Evolutionary conservation across 78 protist genomes (phyloP).

Genomic region (Trichosphaerium sp.): DNA sequence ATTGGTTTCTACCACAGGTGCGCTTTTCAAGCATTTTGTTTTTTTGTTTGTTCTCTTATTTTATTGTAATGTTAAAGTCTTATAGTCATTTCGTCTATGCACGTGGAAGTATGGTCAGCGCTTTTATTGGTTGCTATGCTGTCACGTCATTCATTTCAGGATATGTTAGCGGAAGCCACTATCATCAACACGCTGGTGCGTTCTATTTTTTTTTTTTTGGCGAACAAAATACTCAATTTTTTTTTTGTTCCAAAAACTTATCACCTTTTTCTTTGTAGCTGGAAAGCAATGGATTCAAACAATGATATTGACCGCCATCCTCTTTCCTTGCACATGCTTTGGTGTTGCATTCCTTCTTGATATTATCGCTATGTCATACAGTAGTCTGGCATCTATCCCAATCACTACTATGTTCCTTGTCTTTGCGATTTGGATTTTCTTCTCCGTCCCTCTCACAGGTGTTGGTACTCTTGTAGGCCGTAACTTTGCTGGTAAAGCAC

Average conservation of each 20-base stretch:
- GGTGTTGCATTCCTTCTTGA: too few species aligned
- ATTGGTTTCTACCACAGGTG: constrained; percentile 23
- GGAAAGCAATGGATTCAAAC: too few species aligned
- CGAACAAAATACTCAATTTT: neutral
- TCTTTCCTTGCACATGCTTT: too few species aligned
- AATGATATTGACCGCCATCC: constrained; percentile 21
- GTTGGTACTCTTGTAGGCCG: constrained; percentile 76
- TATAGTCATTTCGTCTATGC: neutral
- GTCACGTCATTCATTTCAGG: neutral
- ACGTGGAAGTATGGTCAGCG: neutral
- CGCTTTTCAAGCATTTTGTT: constrained; percentile 3
- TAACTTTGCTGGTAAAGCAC: constrained; percentile 2
- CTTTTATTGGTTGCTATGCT: constrained; percentile 11
- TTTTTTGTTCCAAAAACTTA: neutral
- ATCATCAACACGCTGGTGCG: neutral
- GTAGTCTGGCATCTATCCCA: neutral
- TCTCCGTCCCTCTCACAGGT: constrained; percentile 64
- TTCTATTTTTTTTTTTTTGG: neutral
- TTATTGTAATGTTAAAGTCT: too few species aligned
- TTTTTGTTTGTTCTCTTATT: neutral
- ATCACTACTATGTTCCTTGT: neutral
- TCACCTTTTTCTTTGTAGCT: neutral
- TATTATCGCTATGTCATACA: too few species aligned
- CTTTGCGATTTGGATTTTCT: constrained; percentile 46
- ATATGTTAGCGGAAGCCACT: too few species aligned